Evolutionary conservation across 2,329 filamentous ascomycete species (phyloP).

Genomic region (Fusarium sororula): DNA sequence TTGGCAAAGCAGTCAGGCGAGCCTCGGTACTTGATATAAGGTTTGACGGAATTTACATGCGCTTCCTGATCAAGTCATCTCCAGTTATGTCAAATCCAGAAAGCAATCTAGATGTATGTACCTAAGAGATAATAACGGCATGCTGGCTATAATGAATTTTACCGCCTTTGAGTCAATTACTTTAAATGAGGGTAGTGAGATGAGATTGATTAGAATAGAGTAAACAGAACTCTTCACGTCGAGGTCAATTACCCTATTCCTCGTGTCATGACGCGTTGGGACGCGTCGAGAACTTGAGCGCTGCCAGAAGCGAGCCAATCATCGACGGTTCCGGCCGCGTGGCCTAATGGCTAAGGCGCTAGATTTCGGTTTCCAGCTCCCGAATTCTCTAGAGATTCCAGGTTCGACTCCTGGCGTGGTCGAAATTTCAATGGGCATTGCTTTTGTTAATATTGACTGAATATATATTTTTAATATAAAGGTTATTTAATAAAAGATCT

Average conservation of each 20-base stretch:
- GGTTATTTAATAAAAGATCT: too few relatives aligned
- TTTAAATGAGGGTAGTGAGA: rapidly evolving
- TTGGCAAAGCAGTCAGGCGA: rapidly evolving
- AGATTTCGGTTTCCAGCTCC: constrained; percentile 10
- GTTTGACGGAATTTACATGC: too few relatives aligned
- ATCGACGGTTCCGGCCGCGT: constrained; percentile 13
- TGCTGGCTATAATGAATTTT: rapidly evolving
- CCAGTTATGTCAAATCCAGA: rapidly evolving
- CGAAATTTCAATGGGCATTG: too few relatives aligned
- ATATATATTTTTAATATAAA: too few relatives aligned
- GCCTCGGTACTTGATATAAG: rapidly evolving
- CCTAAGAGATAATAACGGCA: rapidly evolving
- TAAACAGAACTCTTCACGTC: rapidly evolving
- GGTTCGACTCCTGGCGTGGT: constrained; percentile 27
- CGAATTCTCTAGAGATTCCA: constrained; percentile 26
- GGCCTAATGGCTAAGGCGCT: constrained; percentile 30
- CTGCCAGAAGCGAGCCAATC: background rate
- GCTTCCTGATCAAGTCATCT: too few relatives aligned
- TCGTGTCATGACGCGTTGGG: rapidly evolving
- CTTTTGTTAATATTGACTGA: too few relatives aligned
- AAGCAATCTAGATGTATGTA: rapidly evolving
- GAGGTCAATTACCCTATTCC: background rate
- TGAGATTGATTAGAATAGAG: too few relatives aligned
- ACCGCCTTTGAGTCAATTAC: rapidly evolving
- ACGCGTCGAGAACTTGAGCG: rapidly evolving